phyloP scores from a whole-genome alignment of 2,329 filamentous ascomycete species.

The Neofusicoccum parvum region DNA sequence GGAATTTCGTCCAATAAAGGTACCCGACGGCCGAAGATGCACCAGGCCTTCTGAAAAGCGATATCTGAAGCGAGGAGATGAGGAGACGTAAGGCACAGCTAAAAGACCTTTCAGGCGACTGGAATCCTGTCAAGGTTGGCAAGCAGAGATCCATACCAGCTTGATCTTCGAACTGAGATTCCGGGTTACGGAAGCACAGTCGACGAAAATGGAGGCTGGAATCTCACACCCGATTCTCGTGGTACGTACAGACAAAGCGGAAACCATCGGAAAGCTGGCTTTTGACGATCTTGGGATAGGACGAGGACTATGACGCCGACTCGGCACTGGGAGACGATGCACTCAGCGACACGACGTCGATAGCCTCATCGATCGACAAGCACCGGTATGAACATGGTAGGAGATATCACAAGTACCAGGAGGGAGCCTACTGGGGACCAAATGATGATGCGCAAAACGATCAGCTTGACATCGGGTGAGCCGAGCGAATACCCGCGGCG shows the following conservation, averaged over 20 bases:
- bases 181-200: not conserved
- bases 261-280: no score
- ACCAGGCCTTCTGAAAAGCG: not conserved
- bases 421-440: conserved; percentile 33
- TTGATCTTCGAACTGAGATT: no score
- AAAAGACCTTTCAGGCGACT: no score
- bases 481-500: not conserved
- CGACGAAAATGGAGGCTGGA: not conserved
- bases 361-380: conserved; percentile 29
- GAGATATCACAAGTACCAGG: conserved; percentile 13
- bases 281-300: not conserved
- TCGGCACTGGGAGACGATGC: not conserved
- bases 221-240: not conserved
- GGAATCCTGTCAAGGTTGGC: no score
- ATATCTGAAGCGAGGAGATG: not conserved
- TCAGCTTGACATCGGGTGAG: conserved; percentile 45
- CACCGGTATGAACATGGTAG: conserved; percentile 29
- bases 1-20: not conserved
- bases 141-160: no score
- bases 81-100: no score
- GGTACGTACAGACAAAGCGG: not conserved
- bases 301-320: not conserved
- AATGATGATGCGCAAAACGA: conserved; percentile 48
- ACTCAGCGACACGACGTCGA: conserved; percentile 6
- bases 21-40: not conserved